Conservation (phyloP, 345 rosid species). For the Dovyalis caffra region DNA sequence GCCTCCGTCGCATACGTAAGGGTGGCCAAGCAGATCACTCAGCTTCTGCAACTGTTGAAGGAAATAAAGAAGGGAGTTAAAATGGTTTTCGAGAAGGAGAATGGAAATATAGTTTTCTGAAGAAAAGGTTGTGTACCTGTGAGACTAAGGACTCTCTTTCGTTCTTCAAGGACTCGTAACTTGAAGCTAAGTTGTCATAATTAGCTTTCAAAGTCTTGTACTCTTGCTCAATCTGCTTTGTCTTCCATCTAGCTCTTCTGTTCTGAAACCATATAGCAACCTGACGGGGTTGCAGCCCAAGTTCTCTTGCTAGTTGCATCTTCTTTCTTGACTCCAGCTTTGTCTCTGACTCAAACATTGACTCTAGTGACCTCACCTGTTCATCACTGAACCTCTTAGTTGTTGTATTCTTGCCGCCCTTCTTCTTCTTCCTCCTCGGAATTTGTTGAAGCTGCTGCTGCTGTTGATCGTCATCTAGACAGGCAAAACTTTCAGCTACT, state of each 20-base stretch:
- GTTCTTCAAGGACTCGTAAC: conserved; percentile 53
- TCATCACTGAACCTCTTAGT: conserved; percentile 72
- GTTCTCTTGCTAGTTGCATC: conserved; percentile 58
- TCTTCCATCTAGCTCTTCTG: conserved; percentile 82
- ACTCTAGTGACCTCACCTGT: conserved; percentile 64
- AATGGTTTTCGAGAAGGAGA: background rate
- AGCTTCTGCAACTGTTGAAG: conserved; percentile 55
- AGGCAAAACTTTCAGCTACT: conserved; percentile 5
- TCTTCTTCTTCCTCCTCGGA: conserved; percentile 45
- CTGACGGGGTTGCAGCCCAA: conserved; percentile 80
- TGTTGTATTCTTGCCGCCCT: too few relatives aligned
- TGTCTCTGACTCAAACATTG: conserved; percentile 65
- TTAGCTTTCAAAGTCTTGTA: conserved; percentile 47
- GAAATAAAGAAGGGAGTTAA: background rate
- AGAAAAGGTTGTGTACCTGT: conserved; percentile 44
- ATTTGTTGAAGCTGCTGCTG: conserved; percentile 10
- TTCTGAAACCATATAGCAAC: conserved; percentile 93
- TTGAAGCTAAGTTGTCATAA: conserved; percentile 50
- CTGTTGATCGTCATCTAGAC: background rate
- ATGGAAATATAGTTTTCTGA: too few relatives aligned
- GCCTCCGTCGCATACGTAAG: conserved; percentile 8
- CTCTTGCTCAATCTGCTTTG: conserved; percentile 69
- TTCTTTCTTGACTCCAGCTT: conserved; percentile 77
- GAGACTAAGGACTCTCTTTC: conserved; percentile 53
- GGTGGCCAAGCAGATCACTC: conserved; percentile 30